Evolutionary conservation across 2,329 filamentous ascomycete genomes (phyloP).

Genomic region (Cladophialophora carrionii): DNA sequence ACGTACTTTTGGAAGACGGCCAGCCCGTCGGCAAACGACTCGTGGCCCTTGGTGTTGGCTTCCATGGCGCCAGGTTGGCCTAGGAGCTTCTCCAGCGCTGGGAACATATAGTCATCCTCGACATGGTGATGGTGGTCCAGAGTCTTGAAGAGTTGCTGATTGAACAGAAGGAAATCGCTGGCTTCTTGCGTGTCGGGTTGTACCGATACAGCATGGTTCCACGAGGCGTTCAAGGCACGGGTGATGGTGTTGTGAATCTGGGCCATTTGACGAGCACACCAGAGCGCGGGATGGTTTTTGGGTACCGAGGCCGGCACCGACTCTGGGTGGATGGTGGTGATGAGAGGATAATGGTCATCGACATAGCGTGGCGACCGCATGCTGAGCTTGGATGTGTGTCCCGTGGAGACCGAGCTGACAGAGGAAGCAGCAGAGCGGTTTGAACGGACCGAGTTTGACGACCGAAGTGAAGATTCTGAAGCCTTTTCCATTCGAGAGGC

Average conservation of each 20-base stretch:
- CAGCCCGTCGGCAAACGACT: slow-evolving; percentile 34
- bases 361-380: slow-evolving; percentile 29
- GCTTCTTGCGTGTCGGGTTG: slow-evolving; percentile 32
- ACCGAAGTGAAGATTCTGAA: slow-evolving; percentile 62
- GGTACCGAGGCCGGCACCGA: slow-evolving; percentile 24
- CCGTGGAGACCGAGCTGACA: slow-evolving; percentile 79
- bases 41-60: slow-evolving; percentile 30
- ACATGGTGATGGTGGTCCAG: slow-evolving; percentile 35
- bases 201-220: slow-evolving; percentile 36
- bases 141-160: slow-evolving; percentile 35
- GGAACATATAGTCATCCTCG: slow-evolving; percentile 35
- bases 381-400: slow-evolving; percentile 18
- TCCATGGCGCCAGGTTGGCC: slow-evolving; percentile 28
- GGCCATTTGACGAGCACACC: slow-evolving; percentile 36
- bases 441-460: slow-evolving; percentile 80
- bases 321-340: slow-evolving; percentile 31
- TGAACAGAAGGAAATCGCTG: slow-evolving; percentile 37
- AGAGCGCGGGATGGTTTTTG: slow-evolving; percentile 28
- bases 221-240: slow-evolving; percentile 36
- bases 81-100: slow-evolving; percentile 31
- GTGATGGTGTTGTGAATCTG: slow-evolving; percentile 38
- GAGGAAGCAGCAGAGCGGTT: slow-evolving; percentile 62
- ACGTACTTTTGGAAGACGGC: slow-evolving; percentile 36
- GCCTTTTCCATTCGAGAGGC: slow-evolving; percentile 42
- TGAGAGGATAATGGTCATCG: slow-evolving; percentile 38